phyloP scores from a whole-genome alignment of 768 basidiomycete species.

The Russula olivacea region DNA sequence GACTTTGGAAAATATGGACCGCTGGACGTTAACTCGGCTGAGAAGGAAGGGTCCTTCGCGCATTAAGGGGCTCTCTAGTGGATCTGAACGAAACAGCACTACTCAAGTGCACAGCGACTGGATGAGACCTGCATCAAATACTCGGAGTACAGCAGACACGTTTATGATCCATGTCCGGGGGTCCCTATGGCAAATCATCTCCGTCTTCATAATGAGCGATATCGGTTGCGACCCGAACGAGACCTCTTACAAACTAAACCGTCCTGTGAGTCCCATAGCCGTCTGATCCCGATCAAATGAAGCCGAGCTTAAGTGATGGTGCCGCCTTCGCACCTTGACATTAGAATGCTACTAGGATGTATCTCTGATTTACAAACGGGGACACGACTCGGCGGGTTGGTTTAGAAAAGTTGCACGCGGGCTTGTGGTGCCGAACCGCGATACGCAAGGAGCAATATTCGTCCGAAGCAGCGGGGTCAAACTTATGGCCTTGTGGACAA shows the following conservation, averaged over 20 bases:
- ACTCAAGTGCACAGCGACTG: too few relatives aligned
- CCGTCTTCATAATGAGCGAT: too few relatives aligned
- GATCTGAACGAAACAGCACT: too few relatives aligned
- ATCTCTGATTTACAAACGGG: background rate
- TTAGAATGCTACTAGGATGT: background rate
- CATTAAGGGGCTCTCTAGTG: too few relatives aligned
- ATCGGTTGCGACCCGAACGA: background rate
- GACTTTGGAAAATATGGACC: too few relatives aligned
- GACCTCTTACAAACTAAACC: background rate
- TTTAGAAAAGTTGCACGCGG: background rate
- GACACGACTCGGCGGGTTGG: background rate
- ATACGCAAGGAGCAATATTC: background rate
- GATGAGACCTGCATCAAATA: too few relatives aligned
- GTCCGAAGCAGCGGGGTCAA: too few relatives aligned
- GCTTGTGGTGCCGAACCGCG: background rate
- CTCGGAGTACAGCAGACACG: too few relatives aligned
- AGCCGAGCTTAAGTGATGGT: background rate
- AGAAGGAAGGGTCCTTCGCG: too few relatives aligned
- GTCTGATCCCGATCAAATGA: background rate
- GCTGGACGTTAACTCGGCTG: too few relatives aligned
- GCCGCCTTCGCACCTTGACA: background rate
- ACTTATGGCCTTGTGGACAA: too few relatives aligned
- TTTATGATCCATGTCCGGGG: too few relatives aligned
- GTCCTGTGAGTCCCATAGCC: background rate
- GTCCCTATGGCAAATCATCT: background rate